Conservation (phyloP, 2,329 filamentous ascomycete genomes). For the Juglanconis sp. region DNA sequence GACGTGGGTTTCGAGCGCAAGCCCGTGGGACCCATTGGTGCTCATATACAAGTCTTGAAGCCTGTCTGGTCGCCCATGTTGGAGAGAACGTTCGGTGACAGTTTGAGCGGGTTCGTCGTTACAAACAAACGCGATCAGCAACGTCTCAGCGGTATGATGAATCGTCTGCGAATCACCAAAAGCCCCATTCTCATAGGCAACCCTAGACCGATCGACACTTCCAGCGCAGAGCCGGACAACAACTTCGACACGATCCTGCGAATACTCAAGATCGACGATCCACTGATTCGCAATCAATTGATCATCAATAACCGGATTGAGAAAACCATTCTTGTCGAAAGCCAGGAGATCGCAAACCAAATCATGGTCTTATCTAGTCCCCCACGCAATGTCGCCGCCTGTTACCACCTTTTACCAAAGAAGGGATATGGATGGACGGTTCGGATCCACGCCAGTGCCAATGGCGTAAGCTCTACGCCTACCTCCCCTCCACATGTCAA, state of each 20-base stretch:
- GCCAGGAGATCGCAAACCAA: constrained; percentile 62
- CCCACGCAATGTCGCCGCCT: constrained; percentile 65
- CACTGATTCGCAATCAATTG: constrained; percentile 73
- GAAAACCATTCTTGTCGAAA: constrained; percentile 73
- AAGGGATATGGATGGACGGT: constrained; percentile 57
- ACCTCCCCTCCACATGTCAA: constrained; percentile 41
- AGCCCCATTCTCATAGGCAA: constrained; percentile 65
- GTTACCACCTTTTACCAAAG: constrained; percentile 63
- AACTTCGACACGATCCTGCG: constrained; percentile 75
- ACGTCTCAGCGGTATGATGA: constrained; percentile 65
- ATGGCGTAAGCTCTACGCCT: constrained; percentile 36
- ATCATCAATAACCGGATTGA: constrained; percentile 83
- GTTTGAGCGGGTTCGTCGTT: constrained; percentile 77
- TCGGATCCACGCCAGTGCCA: constrained; percentile 42
- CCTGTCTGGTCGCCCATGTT: constrained; percentile 81
- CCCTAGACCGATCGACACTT: constrained; percentile 52
- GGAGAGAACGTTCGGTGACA: constrained; percentile 70
- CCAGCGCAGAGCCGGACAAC: constrained; percentile 69
- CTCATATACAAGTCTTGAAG: constrained; percentile 71
- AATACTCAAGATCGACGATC: constrained; percentile 77
- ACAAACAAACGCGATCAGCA: constrained; percentile 71
- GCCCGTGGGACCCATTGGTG: constrained; percentile 81
- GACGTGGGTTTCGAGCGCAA: constrained; percentile 66
- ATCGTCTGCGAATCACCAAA: constrained; percentile 43
- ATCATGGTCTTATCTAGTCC: constrained; percentile 66